Evolutionary conservation across 2,329 filamentous ascomycete species (phyloP).

Genomic region (Colletotrichum australisinense): DNA sequence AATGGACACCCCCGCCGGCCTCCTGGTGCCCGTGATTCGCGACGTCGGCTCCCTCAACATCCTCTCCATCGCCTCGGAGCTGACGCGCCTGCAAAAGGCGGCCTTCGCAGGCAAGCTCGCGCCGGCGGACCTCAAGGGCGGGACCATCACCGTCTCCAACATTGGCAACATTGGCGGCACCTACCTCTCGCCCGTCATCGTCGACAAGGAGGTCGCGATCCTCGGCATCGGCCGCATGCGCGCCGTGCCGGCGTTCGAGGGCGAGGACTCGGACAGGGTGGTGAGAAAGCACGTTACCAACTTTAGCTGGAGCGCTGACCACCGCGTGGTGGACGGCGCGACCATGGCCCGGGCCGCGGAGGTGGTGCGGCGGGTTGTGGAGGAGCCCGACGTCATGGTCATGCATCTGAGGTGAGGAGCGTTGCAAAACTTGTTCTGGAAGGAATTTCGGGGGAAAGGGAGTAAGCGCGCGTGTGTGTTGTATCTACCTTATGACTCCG

Average conservation of each 20-base stretch:
- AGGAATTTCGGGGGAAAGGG: neutral
- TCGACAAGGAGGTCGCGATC: constrained; percentile 91
- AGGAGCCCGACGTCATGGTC: constrained; percentile 89
- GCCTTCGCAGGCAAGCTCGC: constrained; percentile 81
- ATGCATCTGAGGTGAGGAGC: constrained; percentile 74
- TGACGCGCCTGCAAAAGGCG: constrained; percentile 77
- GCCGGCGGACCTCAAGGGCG: constrained; percentile 80
- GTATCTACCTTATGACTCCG: neutral
- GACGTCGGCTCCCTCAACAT: constrained; percentile 84
- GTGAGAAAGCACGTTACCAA: constrained; percentile 84
- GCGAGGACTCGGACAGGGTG: constrained; percentile 61
- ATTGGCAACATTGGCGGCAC: constrained; percentile 96
- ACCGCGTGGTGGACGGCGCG: constrained; percentile 92
- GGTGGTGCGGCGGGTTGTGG: constrained; percentile 80
- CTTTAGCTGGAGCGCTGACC: constrained; percentile 97
- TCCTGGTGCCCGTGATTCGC: constrained; percentile 92
- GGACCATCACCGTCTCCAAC: constrained; percentile 96
- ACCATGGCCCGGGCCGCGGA: constrained; percentile 94
- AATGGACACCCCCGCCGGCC: constrained; percentile 90
- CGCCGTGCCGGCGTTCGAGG: constrained; percentile 81
- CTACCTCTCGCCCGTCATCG: constrained; percentile 91
- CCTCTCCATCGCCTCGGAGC: constrained; percentile 80
- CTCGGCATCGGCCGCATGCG: constrained; percentile 87
- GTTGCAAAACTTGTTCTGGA: neutral
- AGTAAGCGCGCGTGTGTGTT: neutral